Evolutionary conservation across 306 rosid genomes (phyloP), one percentile per base, ranked within the genome.

Genomic region (Mimosa bimucronata): DNA sequence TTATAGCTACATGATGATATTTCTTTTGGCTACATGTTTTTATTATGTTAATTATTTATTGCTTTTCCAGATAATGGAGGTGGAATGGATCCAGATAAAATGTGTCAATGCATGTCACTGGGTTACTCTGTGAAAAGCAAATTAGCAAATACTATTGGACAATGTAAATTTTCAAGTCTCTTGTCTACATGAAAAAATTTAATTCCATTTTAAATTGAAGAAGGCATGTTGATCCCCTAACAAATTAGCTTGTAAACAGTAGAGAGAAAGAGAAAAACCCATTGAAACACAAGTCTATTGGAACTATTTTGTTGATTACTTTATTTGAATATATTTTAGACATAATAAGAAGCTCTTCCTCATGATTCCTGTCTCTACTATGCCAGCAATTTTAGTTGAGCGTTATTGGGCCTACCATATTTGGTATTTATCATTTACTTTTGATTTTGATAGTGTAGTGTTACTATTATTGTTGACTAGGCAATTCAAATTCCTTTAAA

Each of bases 211-310:
- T n/a, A n/a, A n/a, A n/a, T n/a, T n/a, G n/a, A n/a, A n/a, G n/a
- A n/a, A n/a, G n/a, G n/a, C n/a, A n/a, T n/a, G 99, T 69, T 81
- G 79, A n/a, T n/a, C 34, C 62, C 45, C 77, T 45, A 52, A 45
- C 28, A 65, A 52, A 21, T 81, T 80, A 52, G 52, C 76, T 53
- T 31, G 61, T 34, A 71, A 65, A 50, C 4, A 4, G 21, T 18
- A 52, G 23, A 5, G 58, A 52, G 60, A 53, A 28, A 9, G 26
- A 53, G 3, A 53, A n/a, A n/a, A n/a, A n/a, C 2, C 3, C 12
- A 3, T 18, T 50, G 28, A 57, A 62, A 23, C n/a, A 75, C 21
- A 29, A 38, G 58, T 66, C 62, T 7, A 29, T 66, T 38, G 18
- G 58, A 41, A 23, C 50, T 45, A 46, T 69, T 58, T 16, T 53